Evolutionary conservation across 169 alveolate genomes (phyloP).

Genomic region (Cardiosporidium cionae): DNA sequence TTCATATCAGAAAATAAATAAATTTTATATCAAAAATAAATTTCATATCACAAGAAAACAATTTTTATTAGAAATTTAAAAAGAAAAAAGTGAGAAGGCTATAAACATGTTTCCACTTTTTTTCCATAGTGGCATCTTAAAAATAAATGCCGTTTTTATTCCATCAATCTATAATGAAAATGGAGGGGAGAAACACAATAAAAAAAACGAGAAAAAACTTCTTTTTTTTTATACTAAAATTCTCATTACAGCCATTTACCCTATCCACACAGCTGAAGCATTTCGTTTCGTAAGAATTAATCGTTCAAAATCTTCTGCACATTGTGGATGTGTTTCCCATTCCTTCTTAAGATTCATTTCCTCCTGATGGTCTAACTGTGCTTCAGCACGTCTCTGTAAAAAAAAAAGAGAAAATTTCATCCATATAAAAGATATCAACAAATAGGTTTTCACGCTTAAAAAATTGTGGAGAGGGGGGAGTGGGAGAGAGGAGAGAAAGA

Average conservation of each 20-base stretch:
- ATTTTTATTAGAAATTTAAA: too few relatives aligned
- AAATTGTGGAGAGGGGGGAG: too few relatives aligned
- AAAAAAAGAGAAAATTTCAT: too few relatives aligned
- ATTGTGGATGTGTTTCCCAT: constrained; percentile 25
- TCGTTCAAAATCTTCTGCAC: constrained; percentile 53
- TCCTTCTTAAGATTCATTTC: not conserved
- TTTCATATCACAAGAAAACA: too few relatives aligned
- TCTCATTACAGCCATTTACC: not conserved
- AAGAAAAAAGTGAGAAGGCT: not conserved
- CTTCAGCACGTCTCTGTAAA: constrained; percentile 12
- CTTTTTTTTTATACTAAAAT: not conserved
- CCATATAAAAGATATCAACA: too few relatives aligned
- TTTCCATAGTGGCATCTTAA: not conserved
- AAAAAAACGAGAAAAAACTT: too few relatives aligned
- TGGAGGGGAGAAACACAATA: not conserved
- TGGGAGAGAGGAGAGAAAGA: too few relatives aligned
- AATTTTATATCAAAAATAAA: too few relatives aligned
- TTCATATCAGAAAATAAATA: too few relatives aligned
- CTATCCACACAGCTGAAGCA: constrained; percentile 57
- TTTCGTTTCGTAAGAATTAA: constrained; percentile 43
- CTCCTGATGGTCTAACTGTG: not conserved
- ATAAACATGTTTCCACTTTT: not conserved
- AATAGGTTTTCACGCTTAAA: too few relatives aligned
- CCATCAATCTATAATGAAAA: not conserved
- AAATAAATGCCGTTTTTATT: not conserved